Percentiles rank a stretch among this genome's conserved stretches.
Conservation (phyloP, 2,329 filamentous ascomycete species). For the Aureobasidium uvarum region DNA sequence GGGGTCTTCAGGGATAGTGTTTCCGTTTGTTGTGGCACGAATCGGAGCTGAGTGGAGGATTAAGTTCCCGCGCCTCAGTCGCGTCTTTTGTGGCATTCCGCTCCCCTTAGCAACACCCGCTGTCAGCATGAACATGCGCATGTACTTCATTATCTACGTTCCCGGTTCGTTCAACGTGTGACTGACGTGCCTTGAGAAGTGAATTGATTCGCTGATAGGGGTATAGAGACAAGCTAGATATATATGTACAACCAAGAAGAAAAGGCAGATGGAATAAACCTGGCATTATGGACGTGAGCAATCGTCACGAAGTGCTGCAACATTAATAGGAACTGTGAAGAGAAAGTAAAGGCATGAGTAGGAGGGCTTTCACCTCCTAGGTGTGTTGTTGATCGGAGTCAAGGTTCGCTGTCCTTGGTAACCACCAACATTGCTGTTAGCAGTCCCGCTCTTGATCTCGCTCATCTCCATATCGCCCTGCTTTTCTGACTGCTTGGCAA, state of each 20-base stretch:
- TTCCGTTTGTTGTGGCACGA: constrained; percentile 19
- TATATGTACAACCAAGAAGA: constrained; percentile 19
- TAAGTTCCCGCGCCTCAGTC: constrained; percentile 15
- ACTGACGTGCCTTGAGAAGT: neutral
- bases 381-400: constrained; percentile 30
- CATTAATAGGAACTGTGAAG: neutral
- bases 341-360: neutral
- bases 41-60: constrained; percentile 17
- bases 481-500: constrained; percentile 51
- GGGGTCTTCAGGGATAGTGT: constrained; percentile 13
- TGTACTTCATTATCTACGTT: neutral
- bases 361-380: constrained; percentile 13
- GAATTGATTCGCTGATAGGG: constrained; percentile 16
- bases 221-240: constrained; percentile 19
- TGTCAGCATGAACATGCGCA: neutral
- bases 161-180: neutral
- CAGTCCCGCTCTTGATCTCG: constrained; percentile 34
- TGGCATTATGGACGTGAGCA: constrained; percentile 10
- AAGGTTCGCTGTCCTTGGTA: constrained; percentile 37
- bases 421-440: constrained; percentile 30
- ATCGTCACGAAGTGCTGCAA: constrained; percentile 5
- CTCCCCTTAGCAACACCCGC: constrained; percentile 24
- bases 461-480: constrained; percentile 70
- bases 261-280: neutral
- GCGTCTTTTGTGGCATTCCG: constrained; percentile 23